Evolutionary conservation across 2,329 filamentous ascomycete genomes (phyloP).

Genomic region (Hymenoscyphus fructigenus): DNA sequence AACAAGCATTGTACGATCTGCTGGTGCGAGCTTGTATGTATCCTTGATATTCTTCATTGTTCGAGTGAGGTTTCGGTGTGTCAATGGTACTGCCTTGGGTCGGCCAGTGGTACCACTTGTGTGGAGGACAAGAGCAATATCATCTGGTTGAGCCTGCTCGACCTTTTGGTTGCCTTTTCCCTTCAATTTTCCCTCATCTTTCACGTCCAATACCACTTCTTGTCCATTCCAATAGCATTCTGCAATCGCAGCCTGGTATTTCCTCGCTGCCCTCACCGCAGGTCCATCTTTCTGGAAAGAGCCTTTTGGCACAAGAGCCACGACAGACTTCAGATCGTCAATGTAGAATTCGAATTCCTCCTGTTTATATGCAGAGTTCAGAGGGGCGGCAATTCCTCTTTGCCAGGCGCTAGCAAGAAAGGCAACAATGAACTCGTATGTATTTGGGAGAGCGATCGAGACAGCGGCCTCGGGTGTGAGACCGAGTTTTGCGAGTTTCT

Average conservation of each 20-base stretch:
- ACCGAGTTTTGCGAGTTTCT: slow-evolving; percentile 73
- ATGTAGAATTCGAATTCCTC: slow-evolving; percentile 92
- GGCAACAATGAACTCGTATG: slow-evolving; percentile 83
- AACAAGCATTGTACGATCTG: slow-evolving; percentile 79
- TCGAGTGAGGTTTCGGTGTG: slow-evolving; percentile 75
- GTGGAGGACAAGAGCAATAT: slow-evolving; percentile 78
- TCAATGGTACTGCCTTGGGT: slow-evolving; percentile 81
- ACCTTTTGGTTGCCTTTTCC: slow-evolving; percentile 48
- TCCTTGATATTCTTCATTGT: slow-evolving; percentile 82
- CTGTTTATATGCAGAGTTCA: slow-evolving; percentile 87
- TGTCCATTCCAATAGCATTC: slow-evolving; percentile 78
- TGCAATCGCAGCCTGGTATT: slow-evolving; percentile 80
- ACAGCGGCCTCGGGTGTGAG: slow-evolving; percentile 69
- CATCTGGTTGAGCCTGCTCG: slow-evolving; percentile 65
- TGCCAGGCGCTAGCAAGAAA: slow-evolving; percentile 88
- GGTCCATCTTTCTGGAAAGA: slow-evolving; percentile 65
- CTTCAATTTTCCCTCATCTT: slow-evolving; percentile 68
- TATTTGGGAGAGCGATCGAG: slow-evolving; percentile 81
- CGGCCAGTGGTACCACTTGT: slow-evolving; percentile 83
- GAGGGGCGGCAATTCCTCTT: slow-evolving; percentile 77
- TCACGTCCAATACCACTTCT: slow-evolving; percentile 75
- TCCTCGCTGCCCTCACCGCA: slow-evolving; percentile 73
- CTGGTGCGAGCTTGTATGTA: slow-evolving; percentile 70
- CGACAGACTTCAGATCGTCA: slow-evolving; percentile 76
- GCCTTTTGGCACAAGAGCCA: slow-evolving; percentile 74